A percentile compares a stretch with the other conserved stretches of the same genome.
These are phyloP conservation scores for Colletotrichum tofieldiae DNA, from an alignment of 2,329 filamentous ascomycete genomes.

Conservation along the genomic window DNA sequence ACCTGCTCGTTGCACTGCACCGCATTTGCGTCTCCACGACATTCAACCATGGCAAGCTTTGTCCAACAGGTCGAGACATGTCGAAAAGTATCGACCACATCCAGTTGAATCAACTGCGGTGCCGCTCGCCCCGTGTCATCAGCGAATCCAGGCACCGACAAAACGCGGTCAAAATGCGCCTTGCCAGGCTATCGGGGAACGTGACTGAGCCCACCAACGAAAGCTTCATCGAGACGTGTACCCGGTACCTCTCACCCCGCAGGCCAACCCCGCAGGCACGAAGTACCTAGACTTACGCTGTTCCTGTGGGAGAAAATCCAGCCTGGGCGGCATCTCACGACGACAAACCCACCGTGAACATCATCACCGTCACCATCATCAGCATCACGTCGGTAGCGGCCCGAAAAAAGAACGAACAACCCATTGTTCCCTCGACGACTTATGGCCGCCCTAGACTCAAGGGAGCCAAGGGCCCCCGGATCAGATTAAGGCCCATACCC, in stretches of 20 bases:
- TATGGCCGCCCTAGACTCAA: not conserved
- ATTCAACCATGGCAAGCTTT: no score
- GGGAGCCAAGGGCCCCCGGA: not conserved
- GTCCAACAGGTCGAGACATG: not conserved
- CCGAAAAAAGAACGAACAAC: not conserved
- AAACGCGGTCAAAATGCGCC: constrained; percentile 5
- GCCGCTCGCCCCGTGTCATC: constrained; percentile 6
- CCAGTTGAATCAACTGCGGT: not conserved
- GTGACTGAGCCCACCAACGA: constrained; percentile 10
- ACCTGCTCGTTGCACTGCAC: no score
- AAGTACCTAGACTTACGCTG: not conserved
- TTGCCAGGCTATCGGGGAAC: constrained; percentile 17
- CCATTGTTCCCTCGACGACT: not conserved
- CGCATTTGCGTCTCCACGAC: no score
- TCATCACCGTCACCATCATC: not conserved
- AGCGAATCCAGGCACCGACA: constrained; percentile 11
- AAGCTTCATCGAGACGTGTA: constrained; percentile 4
- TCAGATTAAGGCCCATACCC: not conserved
- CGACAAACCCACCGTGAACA: not conserved
- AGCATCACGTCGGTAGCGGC: not conserved
- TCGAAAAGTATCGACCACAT: not conserved
- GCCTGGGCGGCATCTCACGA: not conserved
- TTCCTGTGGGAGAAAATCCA: not conserved
- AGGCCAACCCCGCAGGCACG: not conserved
- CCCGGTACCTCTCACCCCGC: not conserved